Evolutionary conservation across 306 rosid genomes (phyloP).

Genomic region (Lablab purpureus): DNA sequence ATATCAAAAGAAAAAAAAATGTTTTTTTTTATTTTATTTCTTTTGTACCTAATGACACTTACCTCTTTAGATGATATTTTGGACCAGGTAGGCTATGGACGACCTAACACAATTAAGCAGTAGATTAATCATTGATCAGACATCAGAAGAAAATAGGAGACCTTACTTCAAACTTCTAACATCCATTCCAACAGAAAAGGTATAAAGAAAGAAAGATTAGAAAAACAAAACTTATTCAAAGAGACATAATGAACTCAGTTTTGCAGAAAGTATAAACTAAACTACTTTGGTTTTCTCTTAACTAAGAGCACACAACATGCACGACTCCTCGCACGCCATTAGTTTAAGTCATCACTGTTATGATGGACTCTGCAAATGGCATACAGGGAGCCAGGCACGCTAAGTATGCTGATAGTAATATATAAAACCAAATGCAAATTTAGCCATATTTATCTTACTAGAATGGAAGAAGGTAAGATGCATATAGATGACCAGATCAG

Average conservation of each 20-base stretch:
- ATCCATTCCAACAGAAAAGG: conserved; percentile 4
- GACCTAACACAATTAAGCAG: background rate
- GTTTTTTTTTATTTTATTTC: background rate
- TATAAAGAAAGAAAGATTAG: background rate
- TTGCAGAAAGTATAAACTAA: background rate
- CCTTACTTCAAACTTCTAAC: background rate
- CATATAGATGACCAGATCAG: conserved; percentile 24
- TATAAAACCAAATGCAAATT: conserved; percentile 17
- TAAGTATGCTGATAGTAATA: conserved; percentile 5
- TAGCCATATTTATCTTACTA: background rate
- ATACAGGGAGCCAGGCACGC: conserved; percentile 99
- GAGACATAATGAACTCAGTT: background rate
- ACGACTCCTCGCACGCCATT: conserved; percentile 99
- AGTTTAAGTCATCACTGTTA: conserved; percentile 72
- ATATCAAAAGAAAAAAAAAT: background rate
- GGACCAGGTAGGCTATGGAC: background rate
- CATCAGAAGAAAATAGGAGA: background rate
- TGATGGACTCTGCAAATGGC: conserved; percentile 93
- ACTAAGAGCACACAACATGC: conserved; percentile 58
- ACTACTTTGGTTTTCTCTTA: background rate
- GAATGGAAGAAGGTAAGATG: conserved; percentile 14
- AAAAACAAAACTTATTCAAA: conserved; percentile 4
- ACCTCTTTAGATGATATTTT: conserved; percentile 19
- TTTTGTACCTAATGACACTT: background rate
- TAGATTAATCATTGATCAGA: conserved; percentile 14